A percentile compares a stretch with the other conserved stretches of the same genome.
phyloP scores from a whole-genome alignment of 2,329 filamentous ascomycete genomes.

The Paraconiothyrium sp. region DNA sequence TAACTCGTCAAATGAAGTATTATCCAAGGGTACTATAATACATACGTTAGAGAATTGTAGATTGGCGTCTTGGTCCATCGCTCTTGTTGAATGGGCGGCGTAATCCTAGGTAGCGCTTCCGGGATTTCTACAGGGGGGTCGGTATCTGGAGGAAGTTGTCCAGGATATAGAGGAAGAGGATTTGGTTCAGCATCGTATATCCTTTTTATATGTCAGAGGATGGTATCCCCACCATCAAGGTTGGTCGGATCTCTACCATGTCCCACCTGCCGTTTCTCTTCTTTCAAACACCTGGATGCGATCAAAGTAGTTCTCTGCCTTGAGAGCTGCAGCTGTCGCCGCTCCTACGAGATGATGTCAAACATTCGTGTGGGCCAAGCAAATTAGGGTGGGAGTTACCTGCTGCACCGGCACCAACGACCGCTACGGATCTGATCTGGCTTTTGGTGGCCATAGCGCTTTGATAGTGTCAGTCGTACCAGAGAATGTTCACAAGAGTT shows the following conservation, averaged over 20 bases:
- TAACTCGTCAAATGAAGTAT: not conserved
- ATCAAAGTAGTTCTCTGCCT: conserved; percentile 46
- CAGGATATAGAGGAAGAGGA: conserved; percentile 51
- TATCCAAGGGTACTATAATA: not conserved
- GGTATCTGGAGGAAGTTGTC: conserved; percentile 55
- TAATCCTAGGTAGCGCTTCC: conserved; percentile 51
- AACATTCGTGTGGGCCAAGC: not conserved
- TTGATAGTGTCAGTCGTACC: not conserved
- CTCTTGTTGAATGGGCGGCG: conserved; percentile 56
- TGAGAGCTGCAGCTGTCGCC: conserved; percentile 45
- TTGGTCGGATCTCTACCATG: conserved; percentile 13
- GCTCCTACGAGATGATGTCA: conserved; percentile 33
- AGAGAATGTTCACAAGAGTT: not conserved
- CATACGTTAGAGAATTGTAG: conserved; percentile 63
- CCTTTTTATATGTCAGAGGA: conserved; percentile 45
- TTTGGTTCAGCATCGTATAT: conserved; percentile 61
- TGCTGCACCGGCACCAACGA: conserved; percentile 44
- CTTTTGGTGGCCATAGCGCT: conserved; percentile 1
- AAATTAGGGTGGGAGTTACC: conserved; percentile 23
- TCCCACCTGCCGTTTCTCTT: conserved; percentile 46
- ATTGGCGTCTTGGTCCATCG: conserved; percentile 61
- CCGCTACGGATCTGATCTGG: conserved; percentile 30
- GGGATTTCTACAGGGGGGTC: conserved; percentile 61
- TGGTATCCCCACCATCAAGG: conserved; percentile 32
- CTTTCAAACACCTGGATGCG: conserved; percentile 48